These are phyloP conservation scores for Lachancea sp. DNA, from an alignment of 805 yeast genomes.

Conservation along the genomic window DNA sequence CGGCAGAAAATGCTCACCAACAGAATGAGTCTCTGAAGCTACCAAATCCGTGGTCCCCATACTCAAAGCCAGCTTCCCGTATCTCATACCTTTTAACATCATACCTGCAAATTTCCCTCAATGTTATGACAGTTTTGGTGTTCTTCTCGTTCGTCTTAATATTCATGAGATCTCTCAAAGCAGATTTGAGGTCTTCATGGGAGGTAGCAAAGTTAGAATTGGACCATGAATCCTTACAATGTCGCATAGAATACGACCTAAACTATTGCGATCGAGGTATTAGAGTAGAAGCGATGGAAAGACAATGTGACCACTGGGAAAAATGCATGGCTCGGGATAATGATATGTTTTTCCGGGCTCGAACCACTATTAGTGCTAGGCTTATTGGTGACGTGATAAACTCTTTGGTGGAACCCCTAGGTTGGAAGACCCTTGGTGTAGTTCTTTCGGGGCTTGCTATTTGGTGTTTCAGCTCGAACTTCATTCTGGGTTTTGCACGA, in stretches of 20 bases:
- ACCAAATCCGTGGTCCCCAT: slow-evolving; percentile 56
- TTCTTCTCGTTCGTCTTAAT: slow-evolving; percentile 40
- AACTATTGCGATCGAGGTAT: slow-evolving; percentile 54
- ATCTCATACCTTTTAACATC: slow-evolving; percentile 54
- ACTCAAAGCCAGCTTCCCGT: slow-evolving; percentile 46
- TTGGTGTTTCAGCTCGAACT: slow-evolving; percentile 55
- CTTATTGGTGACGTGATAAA: slow-evolving; percentile 56
- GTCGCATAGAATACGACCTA: slow-evolving; percentile 45
- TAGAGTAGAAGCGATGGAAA: slow-evolving; percentile 52
- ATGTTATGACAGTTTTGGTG: slow-evolving; percentile 41
- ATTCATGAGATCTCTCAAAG: slow-evolving; percentile 43
- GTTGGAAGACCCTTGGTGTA: slow-evolving; percentile 49
- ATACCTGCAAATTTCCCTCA: slow-evolving; percentile 51
- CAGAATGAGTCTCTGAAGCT: slow-evolving; percentile 25
- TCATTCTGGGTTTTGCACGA: slow-evolving; percentile 59
- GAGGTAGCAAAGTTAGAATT: slow-evolving; percentile 41
- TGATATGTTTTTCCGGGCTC: slow-evolving; percentile 37
- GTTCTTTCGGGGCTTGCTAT: slow-evolving; percentile 35
- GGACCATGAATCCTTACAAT: slow-evolving; percentile 46
- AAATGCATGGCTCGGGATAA: slow-evolving; percentile 57
- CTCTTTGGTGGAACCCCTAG: slow-evolving; percentile 61
- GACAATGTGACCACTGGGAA: slow-evolving; percentile 55
- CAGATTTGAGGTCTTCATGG: slow-evolving; percentile 49
- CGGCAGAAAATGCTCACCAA: slow-evolving; percentile 8
- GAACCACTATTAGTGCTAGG: slow-evolving; percentile 54